Conservation (phyloP, 2,329 filamentous ascomycete species). For the Calonectria pseudoreteaudii region DNA sequence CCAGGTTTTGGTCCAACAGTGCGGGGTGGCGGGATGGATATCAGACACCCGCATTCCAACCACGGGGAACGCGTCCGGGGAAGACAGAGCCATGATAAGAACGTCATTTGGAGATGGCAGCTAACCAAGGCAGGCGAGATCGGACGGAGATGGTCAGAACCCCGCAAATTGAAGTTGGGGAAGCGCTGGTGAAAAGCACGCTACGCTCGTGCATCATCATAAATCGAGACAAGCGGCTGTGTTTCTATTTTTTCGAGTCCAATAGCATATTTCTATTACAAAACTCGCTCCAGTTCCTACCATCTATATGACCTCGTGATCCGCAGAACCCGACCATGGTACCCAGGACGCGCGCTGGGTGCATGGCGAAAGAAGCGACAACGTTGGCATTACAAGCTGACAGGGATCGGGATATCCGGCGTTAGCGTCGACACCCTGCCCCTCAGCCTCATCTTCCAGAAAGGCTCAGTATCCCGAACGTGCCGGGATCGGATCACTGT, state of each 20-base stretch:
- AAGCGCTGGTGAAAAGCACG: background rate
- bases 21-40: background rate
- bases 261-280: conserved; percentile 7
- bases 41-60: background rate
- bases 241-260: background rate
- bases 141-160: background rate
- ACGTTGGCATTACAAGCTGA: background rate
- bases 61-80: background rate
- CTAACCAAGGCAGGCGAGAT: background rate
- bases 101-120: background rate
- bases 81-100: background rate
- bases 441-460: conserved; percentile 1
- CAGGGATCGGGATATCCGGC: conserved; percentile 6
- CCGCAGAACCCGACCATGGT: background rate
- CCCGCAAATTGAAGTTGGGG: conserved; percentile 1
- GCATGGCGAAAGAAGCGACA: background rate
- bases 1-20: background rate
- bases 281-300: background rate
- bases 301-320: background rate
- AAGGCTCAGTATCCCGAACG: background rate
- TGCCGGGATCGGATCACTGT: background rate
- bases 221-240: conserved; percentile 1
- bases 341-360: background rate
- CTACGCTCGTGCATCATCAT: background rate
- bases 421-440: background rate